Base-by-base conservation (phyloP, 2,329 filamentous ascomycete species). In the Remersonia thermophila region DNA sequence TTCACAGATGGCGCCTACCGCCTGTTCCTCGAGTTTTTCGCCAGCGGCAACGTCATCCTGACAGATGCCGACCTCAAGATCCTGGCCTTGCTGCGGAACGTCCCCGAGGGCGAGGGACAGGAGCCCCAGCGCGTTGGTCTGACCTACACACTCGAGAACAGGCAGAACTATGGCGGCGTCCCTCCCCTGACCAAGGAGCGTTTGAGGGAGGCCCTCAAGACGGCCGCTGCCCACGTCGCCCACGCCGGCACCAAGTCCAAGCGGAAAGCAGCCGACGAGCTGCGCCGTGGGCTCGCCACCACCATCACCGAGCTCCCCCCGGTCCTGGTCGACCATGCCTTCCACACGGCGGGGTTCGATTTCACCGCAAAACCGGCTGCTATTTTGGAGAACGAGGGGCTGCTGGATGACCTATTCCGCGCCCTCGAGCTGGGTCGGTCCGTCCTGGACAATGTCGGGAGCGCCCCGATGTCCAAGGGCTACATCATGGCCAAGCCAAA, bases 11-110 rank as follows among this genome's bases (percentile, higher is more conserved):
- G 91, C 9, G 71, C 79, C 48, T 95, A 93, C 55, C 71, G 80
- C 29, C 59, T 98, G 15, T 95, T 85, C 55, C 65, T 98, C 18
- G 91, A 98, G 60, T 98, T 98, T 62, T 98, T 94, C 55, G 89
- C 91, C 1, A 83, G 83, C 35, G 91, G 91, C 31, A 98, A 98
- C 55, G 80, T 98, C 42, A 84, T 98, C 42, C 67, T 98, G 36
- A 94, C 91, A 3, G 86, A 96, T 54, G 71, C 69, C 34, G 79
- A 93, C 16, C 65, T 87, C 35, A 91, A 80, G 44, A 87, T 96
- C 37, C 57, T 96, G 26, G 77, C 82, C 0, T 62, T 98, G 14
- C 65, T 91, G 47, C 76, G 91, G 37, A 79, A 81, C 44, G 89
- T 96, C 1, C 65, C 75, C 4, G 83, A 86, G 49, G 82, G 80